Base-by-base conservation (phyloP, 306 rosid species). In the Trichosanthes truncata region DNA sequence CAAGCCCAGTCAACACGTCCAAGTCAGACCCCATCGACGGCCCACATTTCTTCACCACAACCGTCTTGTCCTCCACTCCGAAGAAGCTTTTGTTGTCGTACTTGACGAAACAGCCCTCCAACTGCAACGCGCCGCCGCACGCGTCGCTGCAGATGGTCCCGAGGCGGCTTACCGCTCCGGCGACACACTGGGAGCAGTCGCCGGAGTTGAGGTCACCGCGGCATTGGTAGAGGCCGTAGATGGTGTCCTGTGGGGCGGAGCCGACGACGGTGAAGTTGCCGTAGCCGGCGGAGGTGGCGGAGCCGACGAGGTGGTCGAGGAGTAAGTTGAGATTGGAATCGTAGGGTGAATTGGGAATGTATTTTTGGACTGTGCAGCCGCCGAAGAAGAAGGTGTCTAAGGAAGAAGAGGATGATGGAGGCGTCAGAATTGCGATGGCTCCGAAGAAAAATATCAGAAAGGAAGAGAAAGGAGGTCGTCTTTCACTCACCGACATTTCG, bases 41-140 rank as follows among this genome's bases (percentile, higher is more conserved):
- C 17, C 94, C 99, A 74, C 99, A 96, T 80, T 96, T 93, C 82
- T 84, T 91, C 17, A 76, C 6, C 13, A 96, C 93, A 41, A 78
- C 76, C 0, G 96, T 93, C 85, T 96, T 96, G 90, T 96, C 99
- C 88, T 88, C 93, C 53, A 82, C 93, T 0, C 99, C 99, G 12
- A 96, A 35, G 79, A 96, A 96, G 79, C 84, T 86, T 0, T 49
- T 15, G 76, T 89, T 89, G 35, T 96, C 98, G 80, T 93, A 96
- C 88, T 91, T 96, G 1, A 96, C 89, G 52, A 91, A 83, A 43
- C 99, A 96, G 0, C 96, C 98, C 20, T 96, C 98, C 9, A 90
- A 84, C 83, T 96, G 99, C 90, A 96, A 82, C 88, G 90, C 96
- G 80, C 93, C 99, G 23, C 98, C 99, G 82, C 81, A 76, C 1